Evolutionary conservation across 306 rosid genomes (phyloP).

Genomic region (Nissolia schottii): DNA sequence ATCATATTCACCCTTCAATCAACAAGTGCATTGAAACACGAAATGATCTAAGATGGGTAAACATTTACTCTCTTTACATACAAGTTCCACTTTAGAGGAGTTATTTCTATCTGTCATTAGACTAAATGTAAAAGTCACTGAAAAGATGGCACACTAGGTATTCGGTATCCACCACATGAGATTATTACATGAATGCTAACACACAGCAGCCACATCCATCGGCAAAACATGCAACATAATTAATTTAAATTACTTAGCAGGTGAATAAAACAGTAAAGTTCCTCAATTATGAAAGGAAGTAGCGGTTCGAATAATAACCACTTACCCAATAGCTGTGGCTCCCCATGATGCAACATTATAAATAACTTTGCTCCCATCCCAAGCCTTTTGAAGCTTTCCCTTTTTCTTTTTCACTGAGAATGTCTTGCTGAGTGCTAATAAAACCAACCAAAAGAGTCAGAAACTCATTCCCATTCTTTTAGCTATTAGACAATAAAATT

Average conservation of each 20-base stretch:
- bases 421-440: constrained; percentile 72
- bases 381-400: constrained; percentile 83
- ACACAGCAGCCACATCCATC: background rate
- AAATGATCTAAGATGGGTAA: too few species aligned
- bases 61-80: too few species aligned
- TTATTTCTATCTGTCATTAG: too few species aligned
- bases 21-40: too few species aligned
- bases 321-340: constrained; percentile 93
- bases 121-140: background rate
- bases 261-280: background rate
- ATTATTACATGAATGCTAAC: background rate
- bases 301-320: background rate
- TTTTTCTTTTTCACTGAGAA: constrained; percentile 77
- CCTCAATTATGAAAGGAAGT: background rate
- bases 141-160: background rate
- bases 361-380: constrained; percentile 93
- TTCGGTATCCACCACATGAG: background rate
- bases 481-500: background rate
- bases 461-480: constrained; percentile 9
- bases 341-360: constrained; percentile 95
- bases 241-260: background rate
- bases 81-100: too few species aligned
- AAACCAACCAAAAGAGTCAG: constrained; percentile 28
- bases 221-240: background rate
- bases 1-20: too few species aligned